Conservation (phyloP, 441 rosid species). For the Heliophila coronopifolia region DNA sequence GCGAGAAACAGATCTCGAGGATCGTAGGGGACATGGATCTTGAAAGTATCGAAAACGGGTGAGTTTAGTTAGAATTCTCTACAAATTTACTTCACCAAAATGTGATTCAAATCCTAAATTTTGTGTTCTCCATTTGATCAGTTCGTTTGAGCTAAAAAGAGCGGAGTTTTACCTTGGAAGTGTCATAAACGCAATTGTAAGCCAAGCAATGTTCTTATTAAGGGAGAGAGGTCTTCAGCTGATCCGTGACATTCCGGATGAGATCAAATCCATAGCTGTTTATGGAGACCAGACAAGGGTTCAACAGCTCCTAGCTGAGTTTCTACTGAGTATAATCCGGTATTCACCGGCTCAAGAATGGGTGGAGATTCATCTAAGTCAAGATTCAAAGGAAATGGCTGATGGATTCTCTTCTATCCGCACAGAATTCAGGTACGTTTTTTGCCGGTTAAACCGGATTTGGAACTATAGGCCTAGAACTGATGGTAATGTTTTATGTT, state of each 20-base stretch:
- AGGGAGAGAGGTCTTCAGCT: slow-evolving; percentile 66
- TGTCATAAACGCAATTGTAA: slow-evolving; percentile 76
- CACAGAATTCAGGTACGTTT: slow-evolving; percentile 81
- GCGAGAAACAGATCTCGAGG: slow-evolving; percentile 78
- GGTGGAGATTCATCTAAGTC: slow-evolving; percentile 72
- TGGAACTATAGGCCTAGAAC: too few species aligned
- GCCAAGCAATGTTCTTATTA: slow-evolving; percentile 72
- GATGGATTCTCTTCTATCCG: slow-evolving; percentile 48
- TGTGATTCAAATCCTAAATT: not conserved
- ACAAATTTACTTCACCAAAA: not conserved
- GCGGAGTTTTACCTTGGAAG: slow-evolving; percentile 63
- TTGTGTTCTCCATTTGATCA: slow-evolving; percentile 31
- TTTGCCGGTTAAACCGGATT: too few species aligned
- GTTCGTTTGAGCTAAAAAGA: slow-evolving; percentile 69
- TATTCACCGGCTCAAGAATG: slow-evolving; percentile 62
- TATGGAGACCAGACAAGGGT: slow-evolving; percentile 74
- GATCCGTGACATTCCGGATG: slow-evolving; percentile 76
- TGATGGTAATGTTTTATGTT: too few species aligned
- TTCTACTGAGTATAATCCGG: slow-evolving; percentile 64
- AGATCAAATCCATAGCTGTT: slow-evolving; percentile 65
- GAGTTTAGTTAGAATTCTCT: slow-evolving; percentile 30
- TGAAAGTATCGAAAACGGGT: slow-evolving; percentile 77
- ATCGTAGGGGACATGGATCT: slow-evolving; percentile 57
- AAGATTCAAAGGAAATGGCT: slow-evolving; percentile 45
- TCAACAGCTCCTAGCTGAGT: slow-evolving; percentile 77